These are phyloP conservation scores for Gossypium ekmanianum DNA, from an alignment of 345 rosid genomes.

Conservation along the genomic window DNA sequence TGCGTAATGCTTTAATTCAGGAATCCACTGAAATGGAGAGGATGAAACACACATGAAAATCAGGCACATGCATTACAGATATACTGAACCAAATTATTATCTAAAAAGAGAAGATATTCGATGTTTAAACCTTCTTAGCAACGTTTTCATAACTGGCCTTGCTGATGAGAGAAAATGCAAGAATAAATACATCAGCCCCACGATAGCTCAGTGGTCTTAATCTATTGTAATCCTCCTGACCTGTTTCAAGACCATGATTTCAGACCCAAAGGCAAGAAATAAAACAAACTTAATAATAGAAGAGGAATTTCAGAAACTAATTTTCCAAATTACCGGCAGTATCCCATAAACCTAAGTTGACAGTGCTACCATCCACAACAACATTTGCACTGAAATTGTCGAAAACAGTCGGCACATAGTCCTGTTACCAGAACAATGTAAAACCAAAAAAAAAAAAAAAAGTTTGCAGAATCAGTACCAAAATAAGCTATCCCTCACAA, in stretches of 20 bases:
- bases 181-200: constrained; percentile 91
- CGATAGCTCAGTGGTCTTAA: constrained; percentile 82
- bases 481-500: background rate
- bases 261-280: constrained; percentile 10
- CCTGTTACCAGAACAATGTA: constrained; percentile 45
- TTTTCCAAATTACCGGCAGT: constrained; percentile 67
- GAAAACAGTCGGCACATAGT: constrained; percentile 92
- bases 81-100: constrained; percentile 2
- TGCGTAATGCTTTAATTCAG: constrained; percentile 22
- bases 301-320: background rate
- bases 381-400: constrained; percentile 99
- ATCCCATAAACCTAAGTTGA: constrained; percentile 94
- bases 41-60: background rate
- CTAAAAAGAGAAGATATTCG: background rate
- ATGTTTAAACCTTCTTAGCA: constrained; percentile 65
- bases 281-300: background rate
- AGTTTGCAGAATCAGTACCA: too few relatives aligned
- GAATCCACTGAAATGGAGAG: constrained; percentile 19
- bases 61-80: background rate
- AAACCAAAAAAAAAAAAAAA: background rate
- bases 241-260: constrained; percentile 36
- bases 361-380: constrained; percentile 88
- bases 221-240: constrained; percentile 92
- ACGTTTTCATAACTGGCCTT: constrained; percentile 97
- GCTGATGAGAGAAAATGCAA: constrained; percentile 95